Evolutionary conservation across 2,329 filamentous ascomycete species (phyloP), one percentile per base, ranked within the genome.

Genomic region (Trichoderma atroviride): DNA sequence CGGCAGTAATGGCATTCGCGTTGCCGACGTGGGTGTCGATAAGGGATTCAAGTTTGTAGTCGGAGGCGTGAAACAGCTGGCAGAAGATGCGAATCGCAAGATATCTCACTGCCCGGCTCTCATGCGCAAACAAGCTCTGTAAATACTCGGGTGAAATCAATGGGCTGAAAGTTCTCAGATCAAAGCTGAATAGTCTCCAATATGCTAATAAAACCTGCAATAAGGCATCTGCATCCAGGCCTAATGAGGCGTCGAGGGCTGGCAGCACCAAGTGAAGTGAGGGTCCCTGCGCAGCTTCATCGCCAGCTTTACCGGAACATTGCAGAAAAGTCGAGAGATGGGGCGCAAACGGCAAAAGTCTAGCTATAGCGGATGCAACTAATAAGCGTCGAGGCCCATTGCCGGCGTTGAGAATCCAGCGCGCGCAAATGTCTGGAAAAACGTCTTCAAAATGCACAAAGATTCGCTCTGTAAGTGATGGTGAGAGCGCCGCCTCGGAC

Each of bases 31-130:
- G 85, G 75, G 87, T 84, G 60, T 83, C 80, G 37, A 96, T 80
- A 78, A 97, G 90, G 60, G 87, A 83, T 76, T 96, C 91, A 59
- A 92, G 85, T 71, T 92, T 92, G 72, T 86, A 83, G 78, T 99
- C 96, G 4, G 96, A 91, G 35, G 92, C 92, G 75, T 89, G 89
- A 74, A 96, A 88, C 69, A 93, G 88, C 72, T 93, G 84, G 76
- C 91, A 94, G 73, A 97, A 92, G 70, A 94, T 88, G 72, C 93
- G 88, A 68, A 97, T 86, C 16, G 94, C 91, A 71, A 98, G 84
- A 79, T 94, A 97, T 79, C 92, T 88, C 62, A 97, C 87, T 19
- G 87, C 81, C 70, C 80, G 82, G 73, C 86, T 84, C 58, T 80
- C 75, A 77, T 91, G 87, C 63, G 83, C 82, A 74, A 97, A 91